Evolutionary conservation across 345 rosid species (phyloP).

Genomic region (Arabis hirsuta): DNA sequence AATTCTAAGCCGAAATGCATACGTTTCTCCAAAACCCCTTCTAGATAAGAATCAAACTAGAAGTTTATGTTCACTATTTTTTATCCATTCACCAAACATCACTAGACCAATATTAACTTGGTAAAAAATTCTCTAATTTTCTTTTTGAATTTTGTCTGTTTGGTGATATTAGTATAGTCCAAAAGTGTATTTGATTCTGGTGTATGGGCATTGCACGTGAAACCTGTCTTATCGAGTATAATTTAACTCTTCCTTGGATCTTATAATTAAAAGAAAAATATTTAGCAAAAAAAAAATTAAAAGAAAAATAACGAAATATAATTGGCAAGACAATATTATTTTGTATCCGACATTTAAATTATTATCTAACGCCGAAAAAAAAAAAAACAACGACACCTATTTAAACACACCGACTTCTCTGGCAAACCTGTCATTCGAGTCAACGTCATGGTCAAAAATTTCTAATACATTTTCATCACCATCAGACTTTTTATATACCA

Average conservation of each 20-base stretch:
- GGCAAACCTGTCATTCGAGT: slow-evolving; percentile 43
- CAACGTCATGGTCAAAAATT: slow-evolving; percentile 37
- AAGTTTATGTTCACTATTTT: too few relatives aligned
- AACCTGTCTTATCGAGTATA: slow-evolving; percentile 37
- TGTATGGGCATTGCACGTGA: slow-evolving; percentile 45
- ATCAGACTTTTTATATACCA: slow-evolving; percentile 15
- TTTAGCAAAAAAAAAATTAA: neutral
- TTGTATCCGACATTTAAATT: slow-evolving; percentile 33
- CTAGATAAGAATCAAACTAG: too few relatives aligned
- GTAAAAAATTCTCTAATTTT: neutral
- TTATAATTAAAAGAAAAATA: neutral
- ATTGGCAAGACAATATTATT: slow-evolving; percentile 34
- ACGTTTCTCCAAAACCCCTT: too few relatives aligned
- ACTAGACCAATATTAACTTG: neutral
- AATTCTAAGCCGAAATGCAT: too few relatives aligned
- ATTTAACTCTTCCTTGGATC: slow-evolving; percentile 15
- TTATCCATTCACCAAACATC: too few relatives aligned
- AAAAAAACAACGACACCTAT: slow-evolving; percentile 21
- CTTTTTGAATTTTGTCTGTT: slow-evolving; percentile 1
- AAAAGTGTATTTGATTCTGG: slow-evolving; percentile 36
- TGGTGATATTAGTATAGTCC: slow-evolving; percentile 21
- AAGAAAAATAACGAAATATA: slow-evolving; percentile 19
- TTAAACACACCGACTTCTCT: slow-evolving; percentile 48
- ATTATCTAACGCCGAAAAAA: slow-evolving; percentile 28
- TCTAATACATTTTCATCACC: slow-evolving; percentile 28